Evolutionary conservation across 129 eudicot genomes (phyloP), one percentile per base, ranked within the genome.

Genomic region (Heracleum sosnowskyi): DNA sequence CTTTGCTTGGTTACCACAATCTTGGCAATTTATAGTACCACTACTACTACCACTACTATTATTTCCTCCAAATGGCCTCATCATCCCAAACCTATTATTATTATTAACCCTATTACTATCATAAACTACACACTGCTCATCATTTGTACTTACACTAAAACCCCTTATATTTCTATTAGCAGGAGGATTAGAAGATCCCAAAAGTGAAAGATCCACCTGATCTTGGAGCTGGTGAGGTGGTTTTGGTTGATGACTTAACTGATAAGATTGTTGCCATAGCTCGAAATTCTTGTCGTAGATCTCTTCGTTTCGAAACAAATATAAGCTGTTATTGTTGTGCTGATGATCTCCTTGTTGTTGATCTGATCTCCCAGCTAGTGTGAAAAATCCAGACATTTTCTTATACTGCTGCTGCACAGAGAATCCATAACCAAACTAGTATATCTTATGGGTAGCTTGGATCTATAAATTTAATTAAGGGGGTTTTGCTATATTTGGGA

Each of bases 201-300:
- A 7, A 7, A 74, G 11, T 16, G 77, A 17, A 42, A 33, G 75
- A 78, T 78, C 80, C 75, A 28, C 42, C 8, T n/a, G 64, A 24
- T 62, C 44, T 20, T 41, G 80, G 46, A 62, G 37, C 9, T 64
- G 74, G 0, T 77, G 80, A 22, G 26, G 20, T 66, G 11, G 68
- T 60, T 63, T 37, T 60, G 66, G 72, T 24, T 77, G 80, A 3
- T 77, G 72, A 29, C 12, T 73, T 4, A 64, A 11, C 18, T 78
- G 80, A 31, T 78, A 78, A 4, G 47, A 78, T 44, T 78, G 80
- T 66, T 78, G 80, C 80, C 80, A 78, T 78, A 89, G 73, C 84
- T 93, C 93, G 34, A 93, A 93, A 71, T 92, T 84, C 81, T 89
- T 91, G 86, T 69, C 85, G 84, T 89, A 89, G 97, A 91, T 93